Base-by-base conservation (phyloP, 2,329 filamentous ascomycete genomes). In the Neocatenulostroma microsporum region DNA sequence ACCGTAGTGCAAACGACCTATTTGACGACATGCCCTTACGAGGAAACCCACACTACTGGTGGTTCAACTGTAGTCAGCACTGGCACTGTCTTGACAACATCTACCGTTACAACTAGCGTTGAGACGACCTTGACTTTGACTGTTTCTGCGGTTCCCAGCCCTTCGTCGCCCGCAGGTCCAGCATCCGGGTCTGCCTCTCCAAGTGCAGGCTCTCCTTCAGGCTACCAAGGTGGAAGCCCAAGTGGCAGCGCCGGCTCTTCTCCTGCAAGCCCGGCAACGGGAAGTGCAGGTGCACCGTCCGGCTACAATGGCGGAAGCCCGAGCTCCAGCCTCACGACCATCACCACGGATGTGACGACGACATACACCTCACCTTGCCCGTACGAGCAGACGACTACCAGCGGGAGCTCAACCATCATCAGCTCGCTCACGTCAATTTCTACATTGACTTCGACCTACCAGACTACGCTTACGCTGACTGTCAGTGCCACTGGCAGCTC, bases 351-450 rank as follows among this genome's bases (percentile, higher is more conserved):
- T 17, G 14, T 24, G 34, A 59, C 61, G 2, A 57, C 57, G 4
- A 64, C 61, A 5, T 70, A 66, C 45, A 65, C 61, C 11, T 67
- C 68, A 1, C 67, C 66, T 31, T 67, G 62, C n/a, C n/a, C n/a
- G n/a, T n/a, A n/a, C n/a, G 31, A 13, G 7, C n/a, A 10, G 30
- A 32, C 13, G n/a, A 12, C 10, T 25, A 9, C 9, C 23, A n/a
- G 23, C 23, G n/a, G n/a, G n/a, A 25, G 23, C 23, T 25, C n/a
- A n/a, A 25, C 9, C 23, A 25, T n/a, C 23, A 25, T 9, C 23
- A 25, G 23, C 23, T 25, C 23, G n/a, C n/a, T n/a, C 23, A 9
- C 23, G n/a, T 9, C n/a, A 9, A n/a, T n/a, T 25, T 25, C 23
- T 25, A 9, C 23, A 25, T 9, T 25, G 23, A 25, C 23, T 25